Conservation (phyloP, 768 basidiomycete genomes). For the Paxillus involutus region DNA sequence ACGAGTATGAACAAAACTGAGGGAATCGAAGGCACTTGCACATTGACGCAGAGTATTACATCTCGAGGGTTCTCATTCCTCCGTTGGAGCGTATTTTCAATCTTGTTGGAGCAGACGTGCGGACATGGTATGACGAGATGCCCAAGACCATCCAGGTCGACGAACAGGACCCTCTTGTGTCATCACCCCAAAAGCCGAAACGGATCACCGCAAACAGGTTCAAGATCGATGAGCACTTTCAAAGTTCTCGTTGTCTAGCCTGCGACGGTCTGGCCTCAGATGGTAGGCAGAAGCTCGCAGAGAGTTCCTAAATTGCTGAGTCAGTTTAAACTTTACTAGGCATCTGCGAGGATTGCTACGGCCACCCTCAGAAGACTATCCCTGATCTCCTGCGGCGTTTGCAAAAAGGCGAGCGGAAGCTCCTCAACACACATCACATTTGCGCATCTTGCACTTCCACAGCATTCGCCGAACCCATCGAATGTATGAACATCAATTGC, state of each 20-base stretch:
- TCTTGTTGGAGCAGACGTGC: constrained; percentile 85
- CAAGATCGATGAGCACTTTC: constrained; percentile 78
- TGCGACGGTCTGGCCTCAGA: constrained; percentile 58
- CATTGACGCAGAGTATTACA: constrained; percentile 90
- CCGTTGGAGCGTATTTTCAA: constrained; percentile 91
- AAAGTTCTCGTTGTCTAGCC: constrained; percentile 63
- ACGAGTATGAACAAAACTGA: not conserved
- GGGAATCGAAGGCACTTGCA: constrained; percentile 50
- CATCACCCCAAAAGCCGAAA: constrained; percentile 38
- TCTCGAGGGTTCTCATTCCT: constrained; percentile 81
- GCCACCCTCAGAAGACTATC: constrained; percentile 52
- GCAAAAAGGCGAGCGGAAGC: constrained; percentile 52
- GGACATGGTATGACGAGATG: constrained; percentile 87
- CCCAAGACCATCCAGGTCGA: constrained; percentile 52
- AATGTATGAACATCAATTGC: constrained; percentile 87
- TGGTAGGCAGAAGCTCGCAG: constrained; percentile 36
- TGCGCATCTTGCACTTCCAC: constrained; percentile 71
- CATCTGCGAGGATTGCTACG: constrained; percentile 64
- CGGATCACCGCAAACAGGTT: constrained; percentile 33
- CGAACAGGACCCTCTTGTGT: constrained; percentile 33
- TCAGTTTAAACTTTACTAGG: constrained; percentile 39
- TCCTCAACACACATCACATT: constrained; percentile 59
- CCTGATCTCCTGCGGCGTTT: constrained; percentile 56
- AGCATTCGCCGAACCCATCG: constrained; percentile 54
- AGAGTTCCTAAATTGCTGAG: not conserved